Percentiles rank a stretch among this genome's conserved stretches.
These are phyloP conservation scores for Magnusiomyces sp. DNA, from an alignment of 1,139 yeast genomes.

Conservation along the genomic window DNA sequence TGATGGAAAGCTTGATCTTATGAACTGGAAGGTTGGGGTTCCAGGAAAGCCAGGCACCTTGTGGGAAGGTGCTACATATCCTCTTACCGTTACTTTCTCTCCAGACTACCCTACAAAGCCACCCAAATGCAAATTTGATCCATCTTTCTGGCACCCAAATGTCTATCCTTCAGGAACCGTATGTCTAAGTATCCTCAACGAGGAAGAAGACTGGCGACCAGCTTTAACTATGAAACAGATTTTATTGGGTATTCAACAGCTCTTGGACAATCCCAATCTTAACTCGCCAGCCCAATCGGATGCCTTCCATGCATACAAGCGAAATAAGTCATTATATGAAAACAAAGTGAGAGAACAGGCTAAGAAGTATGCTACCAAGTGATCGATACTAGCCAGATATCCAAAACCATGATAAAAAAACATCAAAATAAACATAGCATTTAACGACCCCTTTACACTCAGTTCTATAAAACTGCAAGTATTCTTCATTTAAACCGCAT, in stretches of 20 bases:
- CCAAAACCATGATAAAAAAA: not conserved
- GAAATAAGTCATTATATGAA: constrained; percentile 60
- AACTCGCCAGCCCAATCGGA: constrained; percentile 97
- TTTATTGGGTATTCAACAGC: constrained; percentile 84
- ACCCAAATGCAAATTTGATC: constrained; percentile 83
- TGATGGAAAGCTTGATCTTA: constrained; percentile 80
- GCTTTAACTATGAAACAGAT: constrained; percentile 89
- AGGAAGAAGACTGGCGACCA: constrained; percentile 97
- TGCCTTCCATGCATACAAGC: constrained; percentile 75
- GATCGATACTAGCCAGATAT: not conserved
- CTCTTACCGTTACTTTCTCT: constrained; percentile 75
- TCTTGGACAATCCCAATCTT: constrained; percentile 84
- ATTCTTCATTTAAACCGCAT: not conserved
- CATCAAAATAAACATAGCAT: not conserved
- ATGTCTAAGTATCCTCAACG: constrained; percentile 86
- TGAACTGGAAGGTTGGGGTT: constrained; percentile 88
- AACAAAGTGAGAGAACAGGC: constrained; percentile 79
- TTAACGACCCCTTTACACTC: not conserved
- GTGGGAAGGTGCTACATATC: constrained; percentile 86
- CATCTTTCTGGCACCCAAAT: constrained; percentile 90
- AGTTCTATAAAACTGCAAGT: not conserved
- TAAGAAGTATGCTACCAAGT: constrained; percentile 44
- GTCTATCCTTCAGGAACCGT: constrained; percentile 96
- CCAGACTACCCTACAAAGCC: constrained; percentile 95
- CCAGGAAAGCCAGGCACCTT: constrained; percentile 84